Conservation (phyloP, 2,329 filamentous ascomycete species). For the Sodiomyces alkalinus region DNA sequence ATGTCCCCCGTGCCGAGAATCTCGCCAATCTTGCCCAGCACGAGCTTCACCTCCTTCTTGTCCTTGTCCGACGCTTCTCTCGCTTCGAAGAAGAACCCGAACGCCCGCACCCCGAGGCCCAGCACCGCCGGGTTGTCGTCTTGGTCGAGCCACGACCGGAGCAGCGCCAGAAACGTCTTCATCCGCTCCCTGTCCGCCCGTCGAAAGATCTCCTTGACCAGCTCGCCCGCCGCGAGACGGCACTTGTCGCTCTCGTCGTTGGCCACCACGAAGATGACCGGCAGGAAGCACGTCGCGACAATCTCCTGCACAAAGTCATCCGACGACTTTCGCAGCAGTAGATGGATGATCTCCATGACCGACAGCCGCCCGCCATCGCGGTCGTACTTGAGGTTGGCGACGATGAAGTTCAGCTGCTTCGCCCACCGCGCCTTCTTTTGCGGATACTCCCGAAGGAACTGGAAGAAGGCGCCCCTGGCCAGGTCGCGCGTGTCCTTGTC, state of each 20-base stretch:
- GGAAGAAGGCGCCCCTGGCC: conserved; percentile 78
- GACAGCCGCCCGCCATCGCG: conserved; percentile 79
- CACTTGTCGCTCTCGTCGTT: conserved; percentile 85
- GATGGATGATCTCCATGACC: conserved; percentile 80
- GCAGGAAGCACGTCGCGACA: conserved; percentile 67
- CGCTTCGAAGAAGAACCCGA: conserved; percentile 68
- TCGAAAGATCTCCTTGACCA: conserved; percentile 70
- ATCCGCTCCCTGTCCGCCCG: conserved; percentile 59
- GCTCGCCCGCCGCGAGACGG: conserved; percentile 60
- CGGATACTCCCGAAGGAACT: conserved; percentile 88
- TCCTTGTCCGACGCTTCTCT: conserved; percentile 42
- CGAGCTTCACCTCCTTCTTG: conserved; percentile 50
- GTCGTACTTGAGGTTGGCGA: conserved; percentile 83
- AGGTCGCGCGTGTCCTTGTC: conserved; percentile 77
- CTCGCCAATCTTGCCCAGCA: conserved; percentile 38
- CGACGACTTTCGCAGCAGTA: conserved; percentile 73
- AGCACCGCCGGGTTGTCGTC: conserved; percentile 56
- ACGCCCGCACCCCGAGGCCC: conserved; percentile 64
- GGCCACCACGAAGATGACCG: conserved; percentile 68
- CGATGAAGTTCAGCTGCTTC: conserved; percentile 77
- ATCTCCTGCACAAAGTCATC: conserved; percentile 74
- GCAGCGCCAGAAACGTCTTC: conserved; percentile 52
- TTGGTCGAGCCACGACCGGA: conserved; percentile 64
- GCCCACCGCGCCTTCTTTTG: conserved; percentile 80
- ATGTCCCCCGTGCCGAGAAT: conserved; percentile 39